A percentile compares a stretch with the other conserved stretches of the same genome.
Conservation (phyloP, 2,329 filamentous ascomycete species). For the Cercospora sp. region DNA sequence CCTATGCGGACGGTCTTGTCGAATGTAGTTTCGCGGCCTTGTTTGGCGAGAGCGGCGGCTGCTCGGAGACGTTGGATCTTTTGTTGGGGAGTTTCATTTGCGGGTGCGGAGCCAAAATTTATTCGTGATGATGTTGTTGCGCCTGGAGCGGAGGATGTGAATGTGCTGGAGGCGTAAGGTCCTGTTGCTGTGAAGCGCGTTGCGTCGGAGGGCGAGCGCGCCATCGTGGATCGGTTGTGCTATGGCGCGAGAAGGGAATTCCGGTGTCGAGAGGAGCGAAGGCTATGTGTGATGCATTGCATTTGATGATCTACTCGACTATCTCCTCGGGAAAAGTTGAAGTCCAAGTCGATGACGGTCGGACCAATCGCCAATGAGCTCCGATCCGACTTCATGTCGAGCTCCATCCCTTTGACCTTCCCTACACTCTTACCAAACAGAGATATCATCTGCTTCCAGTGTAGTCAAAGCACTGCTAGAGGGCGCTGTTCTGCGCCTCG, state of each 20-base stretch:
- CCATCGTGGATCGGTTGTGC: slow-evolving; percentile 41
- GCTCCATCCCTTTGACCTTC: background rate
- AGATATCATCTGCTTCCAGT: background rate
- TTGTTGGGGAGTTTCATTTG: slow-evolving; percentile 55
- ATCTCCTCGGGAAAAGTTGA: slow-evolving; percentile 14
- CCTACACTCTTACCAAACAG: background rate
- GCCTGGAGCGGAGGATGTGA: slow-evolving; percentile 38
- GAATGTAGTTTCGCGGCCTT: slow-evolving; percentile 53
- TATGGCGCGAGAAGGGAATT: background rate
- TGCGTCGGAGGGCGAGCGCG: slow-evolving; percentile 74
- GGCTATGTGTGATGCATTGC: slow-evolving; percentile 19
- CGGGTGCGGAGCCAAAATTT: slow-evolving; percentile 31
- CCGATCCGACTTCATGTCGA: slow-evolving; percentile 9
- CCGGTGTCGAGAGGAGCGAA: background rate
- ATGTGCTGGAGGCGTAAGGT: slow-evolving; percentile 68
- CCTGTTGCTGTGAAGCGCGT: slow-evolving; percentile 74
- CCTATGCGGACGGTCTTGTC: slow-evolving; percentile 57
- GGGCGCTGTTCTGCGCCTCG: background rate
- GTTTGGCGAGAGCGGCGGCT: slow-evolving; percentile 49
- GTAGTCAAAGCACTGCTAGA: background rate
- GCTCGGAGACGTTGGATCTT: slow-evolving; percentile 55
- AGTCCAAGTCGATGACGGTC: slow-evolving; percentile 11
- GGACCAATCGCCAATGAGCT: background rate
- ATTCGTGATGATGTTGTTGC: slow-evolving; percentile 30
- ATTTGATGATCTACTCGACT: slow-evolving; percentile 3